Evolutionary conservation across 2,329 filamentous ascomycete genomes (phyloP).

Genomic region (Aphanocladium album): DNA sequence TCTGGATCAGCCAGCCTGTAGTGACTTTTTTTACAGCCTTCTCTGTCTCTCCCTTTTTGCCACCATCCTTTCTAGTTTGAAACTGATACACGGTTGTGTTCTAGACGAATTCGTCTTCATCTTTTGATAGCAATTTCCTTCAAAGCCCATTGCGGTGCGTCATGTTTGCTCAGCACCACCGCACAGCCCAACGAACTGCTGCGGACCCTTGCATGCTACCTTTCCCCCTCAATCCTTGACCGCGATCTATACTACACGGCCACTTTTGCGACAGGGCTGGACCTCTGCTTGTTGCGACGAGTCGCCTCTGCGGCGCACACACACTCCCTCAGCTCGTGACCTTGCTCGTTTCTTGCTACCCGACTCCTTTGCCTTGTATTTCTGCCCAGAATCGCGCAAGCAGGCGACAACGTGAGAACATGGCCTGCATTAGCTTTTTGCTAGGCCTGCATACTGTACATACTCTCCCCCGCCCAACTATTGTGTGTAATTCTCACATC

Average conservation of each 20-base stretch:
- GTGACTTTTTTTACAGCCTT: not conserved
- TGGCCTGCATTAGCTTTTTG: not conserved
- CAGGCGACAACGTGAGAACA: not conserved
- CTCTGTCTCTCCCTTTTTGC: not conserved
- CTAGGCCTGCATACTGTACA: too few relatives aligned
- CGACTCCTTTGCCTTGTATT: not conserved
- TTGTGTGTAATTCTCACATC: too few relatives aligned
- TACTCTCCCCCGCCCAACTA: too few relatives aligned
- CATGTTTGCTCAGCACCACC: too few relatives aligned
- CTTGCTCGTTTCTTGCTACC: not conserved
- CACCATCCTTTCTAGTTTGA: too few relatives aligned
- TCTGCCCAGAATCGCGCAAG: not conserved
- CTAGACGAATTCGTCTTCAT: too few relatives aligned
- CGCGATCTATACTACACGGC: constrained; percentile 1
- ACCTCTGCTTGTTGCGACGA: constrained; percentile 1
- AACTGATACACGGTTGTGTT: not conserved
- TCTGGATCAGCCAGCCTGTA: not conserved
- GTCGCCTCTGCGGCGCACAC: not conserved
- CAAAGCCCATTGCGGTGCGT: too few relatives aligned
- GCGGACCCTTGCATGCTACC: constrained; percentile 6
- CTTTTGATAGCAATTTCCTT: too few relatives aligned
- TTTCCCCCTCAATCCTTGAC: constrained; percentile 1
- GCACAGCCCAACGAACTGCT: constrained; percentile 2
- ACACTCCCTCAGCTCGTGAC: not conserved
- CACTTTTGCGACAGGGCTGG: constrained; percentile 9